Evolutionary conservation across 2,329 filamentous ascomycete species (phyloP).

Genomic region (Diaporthe citrichinensis): DNA sequence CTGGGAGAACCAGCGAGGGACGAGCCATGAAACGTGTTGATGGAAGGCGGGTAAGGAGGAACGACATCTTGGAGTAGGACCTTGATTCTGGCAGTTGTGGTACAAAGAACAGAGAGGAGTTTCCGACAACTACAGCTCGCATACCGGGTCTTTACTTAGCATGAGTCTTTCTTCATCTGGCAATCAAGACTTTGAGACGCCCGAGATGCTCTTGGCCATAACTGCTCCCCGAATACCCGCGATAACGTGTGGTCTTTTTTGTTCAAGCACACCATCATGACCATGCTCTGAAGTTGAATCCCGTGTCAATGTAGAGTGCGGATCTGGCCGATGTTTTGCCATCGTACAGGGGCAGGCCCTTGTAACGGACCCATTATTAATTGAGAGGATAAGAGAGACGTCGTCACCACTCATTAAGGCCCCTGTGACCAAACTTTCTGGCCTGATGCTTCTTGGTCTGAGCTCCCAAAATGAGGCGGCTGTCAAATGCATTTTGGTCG

Average conservation of each 20-base stretch:
- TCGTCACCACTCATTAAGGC: background rate
- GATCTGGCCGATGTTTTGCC: conserved; percentile 13
- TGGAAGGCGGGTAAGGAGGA: background rate
- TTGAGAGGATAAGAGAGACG: background rate
- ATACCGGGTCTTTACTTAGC: background rate
- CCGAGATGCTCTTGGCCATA: background rate
- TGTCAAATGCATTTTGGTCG: background rate
- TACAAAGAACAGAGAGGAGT: background rate
- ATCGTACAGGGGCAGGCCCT: background rate
- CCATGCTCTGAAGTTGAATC: background rate
- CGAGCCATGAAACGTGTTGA: background rate
- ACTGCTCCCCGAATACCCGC: background rate
- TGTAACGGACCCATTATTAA: background rate
- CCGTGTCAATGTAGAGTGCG: background rate
- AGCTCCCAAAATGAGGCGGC: background rate
- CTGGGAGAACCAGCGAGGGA: too few species aligned
- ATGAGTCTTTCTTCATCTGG: background rate
- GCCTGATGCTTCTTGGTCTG: background rate
- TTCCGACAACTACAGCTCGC: background rate
- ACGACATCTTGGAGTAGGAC: background rate
- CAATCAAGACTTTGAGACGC: background rate
- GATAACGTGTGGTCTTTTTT: too few species aligned
- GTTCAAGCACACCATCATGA: background rate
- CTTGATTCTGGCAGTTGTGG: background rate
- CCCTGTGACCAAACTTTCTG: background rate